phyloP scores from a whole-genome alignment of 208 protist genomes.

The Crithidia bombi region DNA sequence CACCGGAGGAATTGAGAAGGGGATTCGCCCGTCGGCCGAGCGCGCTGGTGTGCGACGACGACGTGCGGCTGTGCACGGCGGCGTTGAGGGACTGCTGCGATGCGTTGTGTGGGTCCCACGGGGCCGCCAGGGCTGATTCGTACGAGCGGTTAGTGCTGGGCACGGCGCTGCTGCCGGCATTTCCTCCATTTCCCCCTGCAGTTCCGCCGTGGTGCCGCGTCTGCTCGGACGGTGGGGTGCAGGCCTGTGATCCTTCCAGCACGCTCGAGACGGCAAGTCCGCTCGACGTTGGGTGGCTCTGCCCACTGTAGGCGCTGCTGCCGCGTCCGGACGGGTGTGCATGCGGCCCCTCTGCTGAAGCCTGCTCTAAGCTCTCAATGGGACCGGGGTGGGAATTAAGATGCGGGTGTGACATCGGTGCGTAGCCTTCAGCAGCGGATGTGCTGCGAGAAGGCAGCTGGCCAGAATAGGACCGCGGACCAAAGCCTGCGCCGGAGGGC shows the following conservation, averaged over 20 bases:
- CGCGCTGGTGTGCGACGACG: constrained; percentile 46
- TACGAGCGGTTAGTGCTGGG: constrained; percentile 44
- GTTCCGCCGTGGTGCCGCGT: constrained; percentile 12
- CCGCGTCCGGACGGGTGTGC: constrained; percentile 1
- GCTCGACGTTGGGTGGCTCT: constrained; percentile 14
- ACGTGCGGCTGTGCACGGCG: constrained; percentile 36
- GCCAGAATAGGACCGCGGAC: background rate
- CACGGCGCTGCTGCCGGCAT: constrained; percentile 18
- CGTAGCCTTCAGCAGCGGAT: constrained; percentile 16
- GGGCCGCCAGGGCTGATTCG: constrained; percentile 59
- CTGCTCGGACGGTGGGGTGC: constrained; percentile 72
- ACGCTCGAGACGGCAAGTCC: constrained; percentile 23
- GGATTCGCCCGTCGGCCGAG: constrained; percentile 71
- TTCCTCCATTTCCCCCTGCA: background rate
- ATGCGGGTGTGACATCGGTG: background rate
- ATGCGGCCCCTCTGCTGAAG: background rate
- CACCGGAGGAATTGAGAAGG: constrained; percentile 52
- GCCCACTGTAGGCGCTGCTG: constrained; percentile 20
- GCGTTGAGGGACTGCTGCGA: constrained; percentile 18
- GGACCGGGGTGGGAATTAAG: constrained; percentile 1
- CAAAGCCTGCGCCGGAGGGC: background rate
- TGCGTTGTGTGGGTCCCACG: constrained; percentile 66
- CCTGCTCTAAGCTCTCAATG: background rate
- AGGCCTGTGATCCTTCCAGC: constrained; percentile 56
- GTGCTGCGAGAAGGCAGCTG: constrained; percentile 14